Conservation (phyloP, 1,284 basidiomycete genomes). For the Trichosporon sp. region DNA sequence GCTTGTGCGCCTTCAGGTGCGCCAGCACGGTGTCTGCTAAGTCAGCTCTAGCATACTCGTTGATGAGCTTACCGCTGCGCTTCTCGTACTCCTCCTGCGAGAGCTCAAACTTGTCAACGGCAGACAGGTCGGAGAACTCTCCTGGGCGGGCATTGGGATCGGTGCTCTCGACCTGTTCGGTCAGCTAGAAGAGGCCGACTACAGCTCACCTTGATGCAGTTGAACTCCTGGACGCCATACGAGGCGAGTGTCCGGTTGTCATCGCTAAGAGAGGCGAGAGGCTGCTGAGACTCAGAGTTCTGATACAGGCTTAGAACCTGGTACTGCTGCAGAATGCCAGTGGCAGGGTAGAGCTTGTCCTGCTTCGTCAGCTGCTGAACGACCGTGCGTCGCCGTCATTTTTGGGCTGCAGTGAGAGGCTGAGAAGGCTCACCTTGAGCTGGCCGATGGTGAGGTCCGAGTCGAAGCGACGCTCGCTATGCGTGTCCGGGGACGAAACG, state of each 20-base stretch:
- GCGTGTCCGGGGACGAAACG: constrained; percentile 77
- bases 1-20: constrained; percentile 80
- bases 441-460: constrained; percentile 64
- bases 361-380: constrained; percentile 39
- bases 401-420: constrained; percentile 2
- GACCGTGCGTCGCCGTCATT: constrained; percentile 3
- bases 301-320: constrained; percentile 64
- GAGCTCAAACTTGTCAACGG: constrained; percentile 90
- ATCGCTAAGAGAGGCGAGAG: constrained; percentile 59
- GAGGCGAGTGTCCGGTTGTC: constrained; percentile 64
- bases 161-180: constrained; percentile 63
- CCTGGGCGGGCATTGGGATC: constrained; percentile 58
- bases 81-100: constrained; percentile 74
- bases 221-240: constrained; percentile 58
- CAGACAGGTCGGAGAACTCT: constrained; percentile 70
- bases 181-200: background rate
- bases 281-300: constrained; percentile 52
- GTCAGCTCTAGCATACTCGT: background rate
- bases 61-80: constrained; percentile 59
- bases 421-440: constrained; percentile 61
- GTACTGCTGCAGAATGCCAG: constrained; percentile 72
- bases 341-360: constrained; percentile 80
- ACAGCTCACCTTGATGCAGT: constrained; percentile 60
- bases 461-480: constrained; percentile 75
- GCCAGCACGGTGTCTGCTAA: constrained; percentile 75